Evolutionary conservation across 1,284 basidiomycete species (phyloP).

Genomic region (Tremellales sp.): DNA sequence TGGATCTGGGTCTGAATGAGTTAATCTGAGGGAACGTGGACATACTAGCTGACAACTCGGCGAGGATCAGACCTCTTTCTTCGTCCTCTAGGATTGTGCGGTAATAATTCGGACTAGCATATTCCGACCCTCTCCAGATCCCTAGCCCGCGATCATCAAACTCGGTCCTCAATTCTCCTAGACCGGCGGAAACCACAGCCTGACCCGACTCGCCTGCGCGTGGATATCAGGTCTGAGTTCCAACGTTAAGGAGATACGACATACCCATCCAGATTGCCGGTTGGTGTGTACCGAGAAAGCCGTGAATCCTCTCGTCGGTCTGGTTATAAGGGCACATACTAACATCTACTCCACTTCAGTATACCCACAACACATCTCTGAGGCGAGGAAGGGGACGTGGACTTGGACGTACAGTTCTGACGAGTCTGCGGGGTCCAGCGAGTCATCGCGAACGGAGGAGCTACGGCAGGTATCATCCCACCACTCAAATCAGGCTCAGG

Average conservation of each 20-base stretch:
- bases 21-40: slow-evolving; percentile 9
- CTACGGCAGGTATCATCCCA: slow-evolving; percentile 53
- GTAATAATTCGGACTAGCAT: slow-evolving; percentile 65
- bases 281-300: slow-evolving; percentile 67
- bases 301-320: slow-evolving; percentile 61
- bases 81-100: slow-evolving; percentile 58
- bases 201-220: slow-evolving; percentile 59
- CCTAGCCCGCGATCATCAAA: slow-evolving; percentile 62
- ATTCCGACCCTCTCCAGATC: slow-evolving; percentile 60
- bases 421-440: slow-evolving; percentile 56
- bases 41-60: slow-evolving; percentile 68
- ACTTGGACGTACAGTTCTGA: slow-evolving; percentile 34
- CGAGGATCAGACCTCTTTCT: slow-evolving; percentile 55
- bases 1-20: too few species aligned
- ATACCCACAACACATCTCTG: too few species aligned
- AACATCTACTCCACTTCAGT: slow-evolving; percentile 52
- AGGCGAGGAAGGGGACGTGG: too few species aligned
- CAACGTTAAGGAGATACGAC: too few species aligned
- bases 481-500: slow-evolving; percentile 35
- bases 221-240: background rate
- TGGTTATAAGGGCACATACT: slow-evolving; percentile 74
- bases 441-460: slow-evolving; percentile 76
- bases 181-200: slow-evolving; percentile 61
- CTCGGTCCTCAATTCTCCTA: slow-evolving; percentile 53
- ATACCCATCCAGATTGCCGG: slow-evolving; percentile 85